Percentiles rank a stretch among this genome's conserved stretches.
These are phyloP conservation scores for Euphorbia lathyris DNA, from an alignment of 345 rosid species.

Conservation along the genomic window DNA sequence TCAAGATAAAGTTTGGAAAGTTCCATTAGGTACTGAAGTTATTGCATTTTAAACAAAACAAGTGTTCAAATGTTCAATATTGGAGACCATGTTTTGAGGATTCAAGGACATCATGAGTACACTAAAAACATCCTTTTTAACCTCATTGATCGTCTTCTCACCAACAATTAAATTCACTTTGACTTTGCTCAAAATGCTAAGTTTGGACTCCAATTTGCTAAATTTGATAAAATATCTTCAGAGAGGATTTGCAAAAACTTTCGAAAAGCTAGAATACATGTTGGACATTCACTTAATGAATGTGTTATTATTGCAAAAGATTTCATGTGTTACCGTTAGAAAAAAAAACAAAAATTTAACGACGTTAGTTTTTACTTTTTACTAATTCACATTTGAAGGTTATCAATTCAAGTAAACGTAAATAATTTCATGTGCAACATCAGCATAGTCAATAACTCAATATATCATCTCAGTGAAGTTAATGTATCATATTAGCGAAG, in stretches of 20 bases:
- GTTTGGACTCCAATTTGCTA: conserved; percentile 40
- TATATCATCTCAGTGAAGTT: no score
- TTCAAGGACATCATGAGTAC: conserved; percentile 95
- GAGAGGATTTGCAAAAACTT: conserved; percentile 59
- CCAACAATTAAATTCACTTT: conserved; percentile 41
- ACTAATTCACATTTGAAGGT: no score
- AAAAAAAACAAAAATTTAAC: no score
- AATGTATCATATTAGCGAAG: no score
- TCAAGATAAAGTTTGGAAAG: conserved; percentile 80
- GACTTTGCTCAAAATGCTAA: conserved; percentile 48
- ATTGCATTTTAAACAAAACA: conserved; percentile 69
- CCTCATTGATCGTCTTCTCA: conserved; percentile 74
- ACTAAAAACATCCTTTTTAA: conserved; percentile 67
- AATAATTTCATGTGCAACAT: no score
- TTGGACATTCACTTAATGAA: no score
- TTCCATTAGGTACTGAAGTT: conserved; percentile 62
- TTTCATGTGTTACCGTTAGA: no score
- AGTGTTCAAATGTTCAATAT: conserved; percentile 67
- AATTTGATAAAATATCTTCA: conserved; percentile 54
- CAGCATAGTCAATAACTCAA: no score
- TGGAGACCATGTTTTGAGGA: conserved; percentile 65
- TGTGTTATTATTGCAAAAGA: no score
- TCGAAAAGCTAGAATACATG: conserved; percentile 42
- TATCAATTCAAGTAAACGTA: no score
- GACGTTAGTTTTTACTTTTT: no score